Base-by-base conservation (phyloP, 179 eudicot genomes). In the Gypsophila paniculata region DNA sequence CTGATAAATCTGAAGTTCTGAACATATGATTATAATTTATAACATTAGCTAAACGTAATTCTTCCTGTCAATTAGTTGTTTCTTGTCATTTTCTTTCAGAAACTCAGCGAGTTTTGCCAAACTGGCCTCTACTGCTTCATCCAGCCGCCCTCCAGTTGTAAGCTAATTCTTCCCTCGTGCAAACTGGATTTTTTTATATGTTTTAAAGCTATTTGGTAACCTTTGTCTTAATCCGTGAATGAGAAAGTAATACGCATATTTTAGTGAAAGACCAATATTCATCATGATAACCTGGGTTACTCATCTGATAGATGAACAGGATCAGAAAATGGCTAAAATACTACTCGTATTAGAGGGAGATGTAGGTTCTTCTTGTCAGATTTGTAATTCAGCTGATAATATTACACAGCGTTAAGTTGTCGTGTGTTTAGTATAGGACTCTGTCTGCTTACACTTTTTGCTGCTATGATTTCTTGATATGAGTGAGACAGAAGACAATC, bases 71-170 rank as follows among this genome's bases (percentile, higher is more conserved):
- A 23, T 69, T 21, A 69, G 42, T 22, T 52, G 69, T 11, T 75
- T 69, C 36, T 8, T 69, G 21, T 62, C 59, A 55, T 46, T 14
- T 23, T 9, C 9, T n/a, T 70, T 57, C 79, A 76, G 79, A 69
- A 76, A 54, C 21, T 70, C 71, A 13, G 6, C 51, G 44, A 55
- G 38, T 55, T 55, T 13, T 65, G 58, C 71, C 46, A 57, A 59
- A 13, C 11, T 46, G 22, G 55, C 25, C 59, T 63, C 79, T 32
- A 46, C 71, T 42, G 66, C 79, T 63, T 70, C 70, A 44, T 55
- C 79, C 26, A 64, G 53, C 48, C 75, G 42, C 14, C 75, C 75
- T 26, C 64, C 52, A 55, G n/a, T 18, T 48, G 79, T 76, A 76
- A 54, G 74, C 60, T 55, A 62, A 55, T 46, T 52, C 13, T 76